phyloP scores from a whole-genome alignment of 768 basidiomycete genomes.

The Lanmaoa rubissima region DNA sequence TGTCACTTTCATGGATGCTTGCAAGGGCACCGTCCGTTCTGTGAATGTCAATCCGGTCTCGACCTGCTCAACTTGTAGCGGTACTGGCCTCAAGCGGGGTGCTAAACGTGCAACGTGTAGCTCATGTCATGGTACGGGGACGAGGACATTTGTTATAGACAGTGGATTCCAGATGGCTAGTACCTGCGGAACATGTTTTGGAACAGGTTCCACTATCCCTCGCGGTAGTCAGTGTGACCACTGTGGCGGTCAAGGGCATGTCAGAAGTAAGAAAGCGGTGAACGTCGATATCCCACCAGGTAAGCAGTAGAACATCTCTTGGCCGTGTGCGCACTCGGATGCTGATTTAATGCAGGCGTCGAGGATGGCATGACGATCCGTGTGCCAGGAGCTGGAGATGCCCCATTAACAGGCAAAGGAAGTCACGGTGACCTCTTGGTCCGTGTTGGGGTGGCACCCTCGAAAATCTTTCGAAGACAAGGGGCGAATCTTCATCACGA shows the following conservation, averaged over 20 bases:
- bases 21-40: constrained; percentile 78
- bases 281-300: constrained; percentile 86
- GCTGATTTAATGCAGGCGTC: constrained; percentile 54
- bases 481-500: constrained; percentile 90
- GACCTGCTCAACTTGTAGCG: constrained; percentile 81
- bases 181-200: constrained; percentile 81
- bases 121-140: constrained; percentile 83
- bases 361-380: constrained; percentile 94
- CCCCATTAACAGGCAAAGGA: constrained; percentile 77
- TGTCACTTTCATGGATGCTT: constrained; percentile 91
- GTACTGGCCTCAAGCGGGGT: constrained; percentile 83
- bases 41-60: constrained; percentile 78
- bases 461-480: constrained; percentile 85
- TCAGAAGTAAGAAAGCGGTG: constrained; percentile 74
- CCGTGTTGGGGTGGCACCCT: constrained; percentile 78
- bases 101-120: constrained; percentile 77
- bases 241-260: constrained; percentile 87
- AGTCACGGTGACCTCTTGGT: constrained; percentile 82
- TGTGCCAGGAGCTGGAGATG: constrained; percentile 79
- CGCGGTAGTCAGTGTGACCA: constrained; percentile 71
- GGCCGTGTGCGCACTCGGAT: background rate
- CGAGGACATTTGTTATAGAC: constrained; percentile 85
- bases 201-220: constrained; percentile 78
- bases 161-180: constrained; percentile 97
- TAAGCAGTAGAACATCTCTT: constrained; percentile 36